Evolutionary conservation across 371 early-diverging fungal species (phyloP), one percentile per base, ranked within the genome.

Genomic region (Mucor lusitanicus): DNA sequence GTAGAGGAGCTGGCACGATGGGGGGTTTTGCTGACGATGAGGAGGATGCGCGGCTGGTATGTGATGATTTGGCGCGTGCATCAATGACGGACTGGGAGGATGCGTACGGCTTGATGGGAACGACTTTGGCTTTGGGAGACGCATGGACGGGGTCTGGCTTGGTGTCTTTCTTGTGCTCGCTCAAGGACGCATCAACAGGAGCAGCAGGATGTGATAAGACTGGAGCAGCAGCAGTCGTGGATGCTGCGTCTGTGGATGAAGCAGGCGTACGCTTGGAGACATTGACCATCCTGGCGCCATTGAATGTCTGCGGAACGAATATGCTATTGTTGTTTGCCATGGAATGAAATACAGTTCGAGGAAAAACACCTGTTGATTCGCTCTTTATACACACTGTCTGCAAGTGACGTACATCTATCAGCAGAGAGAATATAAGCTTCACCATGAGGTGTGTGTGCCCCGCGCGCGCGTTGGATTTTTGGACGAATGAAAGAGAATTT

Each of bases 251-350:
- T 19, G 50, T 5, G 1, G 28, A 21, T 28, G 55, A 28, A 6
- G 53, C 13, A 2, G 53, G 53, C 11, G 53, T 53, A 6, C 53
- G 53, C 15, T 53, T 53, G 12, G 25, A 23, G 3, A 37, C 65
- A 58, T 59, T 65, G 13, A 65, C 65, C 65, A 65, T 65, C 15
- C 48, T 42, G 35, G 58, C 65, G 11, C 65, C 65, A 35, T 65
- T 59, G 46, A 65, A 65, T 21, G 65, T 65, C 11, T 65, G 65
- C 42, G 58, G 59, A 0, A 65, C 65, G 48, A 65, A 65, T 35
- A 65, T 65, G 27, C 35, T 65, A 6, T 30, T 56, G 11, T 33
- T 56, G 56, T 28, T 56, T 15, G 57, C 33, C 30, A 56, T 56
- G 32, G 32, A 30, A 6, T 40, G 17, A 13, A 40, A 40, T 35